Base-by-base conservation (phyloP, 345 rosid species). In the Corchorus capsularis region DNA sequence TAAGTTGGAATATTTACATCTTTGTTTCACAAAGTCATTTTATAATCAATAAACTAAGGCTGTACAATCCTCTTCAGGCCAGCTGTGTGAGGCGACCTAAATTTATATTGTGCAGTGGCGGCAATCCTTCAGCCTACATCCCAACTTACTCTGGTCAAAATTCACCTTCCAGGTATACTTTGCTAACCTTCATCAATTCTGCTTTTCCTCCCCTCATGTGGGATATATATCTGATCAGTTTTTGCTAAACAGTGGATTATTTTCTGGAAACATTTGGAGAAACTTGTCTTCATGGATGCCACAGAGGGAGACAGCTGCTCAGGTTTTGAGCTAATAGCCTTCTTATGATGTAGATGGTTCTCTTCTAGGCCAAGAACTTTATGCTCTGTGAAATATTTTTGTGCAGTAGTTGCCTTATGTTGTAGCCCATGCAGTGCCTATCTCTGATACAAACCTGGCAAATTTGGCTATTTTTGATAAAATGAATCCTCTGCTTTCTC, bases 61-160 rank as follows among this genome's bases (percentile, higher is more conserved):
- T n/a, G 41, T 53, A 11, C 73, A 15, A 75, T 46, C 39, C 62
- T 66, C 78, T 82, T 49, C 94, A 96, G 98, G 85, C 98, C 55
- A 80, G 92, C 70, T 93, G 92, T 39, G 78, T 90, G 63, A 88
- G 99, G 80, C 83, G 96, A 68, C 96, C 97, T 54, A 96, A 93
- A 72, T 96, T 87, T 86, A 91, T 93, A 74, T 78, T 93, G 86
- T 92, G 94, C 89, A 89, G 97, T 67, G 97, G 98, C 15, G 99
- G 94, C 39, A 92, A 79, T 65, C 80, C 94, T 73, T 77, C 90
- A 20, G 89, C 87, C 69, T 83, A 87, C 88, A 81, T 92, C 53
- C 96, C 99, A 35, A 86, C 97, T 68, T 85, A 85, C 86, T 56
- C 92, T 6, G 81, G 63, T 75, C 97, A 91, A 77, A 89, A 75